phyloP scores from a whole-genome alignment of 2,329 filamentous ascomycete genomes.

The Cryphonectria nitschkei region DNA sequence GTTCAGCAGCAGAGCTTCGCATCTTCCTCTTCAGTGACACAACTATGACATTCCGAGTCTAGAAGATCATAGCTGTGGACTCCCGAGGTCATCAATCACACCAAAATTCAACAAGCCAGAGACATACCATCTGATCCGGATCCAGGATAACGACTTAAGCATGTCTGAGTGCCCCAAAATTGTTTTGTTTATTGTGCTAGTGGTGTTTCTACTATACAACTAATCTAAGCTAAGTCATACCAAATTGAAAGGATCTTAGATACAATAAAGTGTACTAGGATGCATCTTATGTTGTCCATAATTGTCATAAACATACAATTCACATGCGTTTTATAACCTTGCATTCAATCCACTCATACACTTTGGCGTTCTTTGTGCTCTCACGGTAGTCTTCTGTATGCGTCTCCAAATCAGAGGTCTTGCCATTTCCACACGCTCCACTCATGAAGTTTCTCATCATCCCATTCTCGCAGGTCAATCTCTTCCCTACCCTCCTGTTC shows the following conservation, averaged over 20 bases:
- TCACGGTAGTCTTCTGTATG: not conserved
- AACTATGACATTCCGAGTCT: not conserved
- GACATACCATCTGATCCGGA: too few relatives aligned
- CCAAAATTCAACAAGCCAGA: not conserved
- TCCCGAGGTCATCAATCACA: not conserved
- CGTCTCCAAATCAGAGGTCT: conserved; percentile 12
- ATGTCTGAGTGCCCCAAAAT: too few relatives aligned
- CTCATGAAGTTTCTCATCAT: conserved; percentile 28
- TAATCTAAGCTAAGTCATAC: too few relatives aligned
- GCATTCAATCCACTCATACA: not conserved
- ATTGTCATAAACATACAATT: not conserved
- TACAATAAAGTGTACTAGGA: too few relatives aligned
- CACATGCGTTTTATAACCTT: not conserved
- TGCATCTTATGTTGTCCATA: too few relatives aligned
- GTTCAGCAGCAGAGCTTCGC: too few relatives aligned
- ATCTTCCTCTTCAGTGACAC: not conserved
- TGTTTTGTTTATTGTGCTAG: too few relatives aligned
- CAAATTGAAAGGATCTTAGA: too few relatives aligned
- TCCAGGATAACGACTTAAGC: too few relatives aligned
- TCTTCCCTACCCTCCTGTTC: conserved; percentile 28
- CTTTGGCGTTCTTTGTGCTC: not conserved
- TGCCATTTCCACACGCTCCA: conserved; percentile 30
- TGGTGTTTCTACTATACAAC: too few relatives aligned
- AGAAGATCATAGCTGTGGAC: not conserved
- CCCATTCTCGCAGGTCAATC: conserved; percentile 27